Base-by-base conservation (phyloP, 2,329 filamentous ascomycete species). In the Bipolaris victoriae region DNA sequence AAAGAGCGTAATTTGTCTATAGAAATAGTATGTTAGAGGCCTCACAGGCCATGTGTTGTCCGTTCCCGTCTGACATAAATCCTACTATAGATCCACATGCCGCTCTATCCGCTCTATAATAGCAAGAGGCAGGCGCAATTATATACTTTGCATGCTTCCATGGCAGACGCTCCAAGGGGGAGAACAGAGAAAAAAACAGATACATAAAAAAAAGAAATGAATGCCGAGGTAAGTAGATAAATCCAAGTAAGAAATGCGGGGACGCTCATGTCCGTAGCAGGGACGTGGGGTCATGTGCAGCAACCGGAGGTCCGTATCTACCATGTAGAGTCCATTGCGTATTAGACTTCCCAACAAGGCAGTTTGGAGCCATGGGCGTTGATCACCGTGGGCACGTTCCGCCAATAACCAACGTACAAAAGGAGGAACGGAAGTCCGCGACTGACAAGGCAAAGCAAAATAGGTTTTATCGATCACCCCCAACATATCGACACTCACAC, bases 301-400 rank as follows among this genome's bases (percentile, higher is more conserved):
- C 29, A 22, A 47, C n/a, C 41, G 41, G 41, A 43, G 29, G 29
- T 20, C 39, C 16, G 39, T 20, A 22, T 26, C 7, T 16, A 36
- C 16, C 31, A 45, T 41, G 6, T 7, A 15, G 13, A 7, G 40
- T 56, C 43, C 26, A 31, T 31, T 31, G 29, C 29, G 29, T 31
- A 5, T 41, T 11, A 7, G 16, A 51, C 47, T 55, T 55, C 56
- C 57, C 43, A 56, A 59, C 52, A 49, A 16, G 48, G 57, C 44
- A 58, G 44, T 47, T 56, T 31, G 33, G 36, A 4, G 35, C 18
- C 22, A 33, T 11, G 29, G 33, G 15, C 45, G 52, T 61, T 16
- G 55, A 61, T 61, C 45, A 31, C 48, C 36, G 51, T 44, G 52
- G 52, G 55, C 55, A 61, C 57, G 55, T 58, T 61, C 58, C 55